phyloP scores from a whole-genome alignment of 495 filamentous ascomycete genomes.

The Penicillium crystallinum region DNA sequence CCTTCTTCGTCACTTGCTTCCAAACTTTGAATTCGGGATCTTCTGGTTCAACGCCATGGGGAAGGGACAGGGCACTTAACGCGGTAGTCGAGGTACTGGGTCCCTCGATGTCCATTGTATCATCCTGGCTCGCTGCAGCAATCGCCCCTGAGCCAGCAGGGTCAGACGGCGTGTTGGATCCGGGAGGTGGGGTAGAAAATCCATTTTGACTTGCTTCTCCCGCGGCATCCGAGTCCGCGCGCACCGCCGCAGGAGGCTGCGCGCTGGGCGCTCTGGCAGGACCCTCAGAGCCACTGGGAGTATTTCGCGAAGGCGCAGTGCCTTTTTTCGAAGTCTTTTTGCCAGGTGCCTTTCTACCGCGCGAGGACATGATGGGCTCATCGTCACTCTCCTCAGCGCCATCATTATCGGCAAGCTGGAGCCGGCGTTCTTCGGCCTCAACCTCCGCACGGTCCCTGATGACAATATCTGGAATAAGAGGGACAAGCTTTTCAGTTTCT shows the following conservation, averaged over 20 bases:
- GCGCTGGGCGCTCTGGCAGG: conserved; percentile 57
- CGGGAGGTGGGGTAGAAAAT: conserved; percentile 72
- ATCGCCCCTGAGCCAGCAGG: conserved; percentile 57
- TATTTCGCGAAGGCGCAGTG: conserved; percentile 64
- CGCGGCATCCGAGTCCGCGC: conserved; percentile 58
- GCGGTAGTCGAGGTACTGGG: conserved; percentile 54
- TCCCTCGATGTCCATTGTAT: conserved; percentile 78
- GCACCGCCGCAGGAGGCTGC: conserved; percentile 46
- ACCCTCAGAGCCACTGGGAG: conserved; percentile 61
- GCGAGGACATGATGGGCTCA: conserved; percentile 95
- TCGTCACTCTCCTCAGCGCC: conserved; percentile 91
- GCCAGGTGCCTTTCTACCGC: conserved; percentile 83
- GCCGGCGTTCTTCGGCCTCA: conserved; percentile 87
- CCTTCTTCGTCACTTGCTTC: conserved; percentile 98
- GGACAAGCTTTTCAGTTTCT: conserved; percentile 91
- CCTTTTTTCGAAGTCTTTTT: conserved; percentile 72
- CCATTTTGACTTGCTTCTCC: conserved; percentile 74
- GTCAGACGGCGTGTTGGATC: conserved; percentile 73
- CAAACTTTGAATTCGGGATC: conserved; percentile 94
- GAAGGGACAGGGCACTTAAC: conserved; percentile 41
- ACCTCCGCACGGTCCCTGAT: conserved; percentile 90
- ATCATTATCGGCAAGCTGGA: conserved; percentile 70
- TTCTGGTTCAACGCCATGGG: conserved; percentile 54
- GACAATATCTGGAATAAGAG: conserved; percentile 86
- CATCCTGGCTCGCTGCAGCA: conserved; percentile 60